A percentile compares a stretch with the other conserved stretches of the same genome.
These are phyloP conservation scores for Aspergillus fumigatiaffinis DNA, from an alignment of 2,329 filamentous ascomycete species.

Conservation along the genomic window DNA sequence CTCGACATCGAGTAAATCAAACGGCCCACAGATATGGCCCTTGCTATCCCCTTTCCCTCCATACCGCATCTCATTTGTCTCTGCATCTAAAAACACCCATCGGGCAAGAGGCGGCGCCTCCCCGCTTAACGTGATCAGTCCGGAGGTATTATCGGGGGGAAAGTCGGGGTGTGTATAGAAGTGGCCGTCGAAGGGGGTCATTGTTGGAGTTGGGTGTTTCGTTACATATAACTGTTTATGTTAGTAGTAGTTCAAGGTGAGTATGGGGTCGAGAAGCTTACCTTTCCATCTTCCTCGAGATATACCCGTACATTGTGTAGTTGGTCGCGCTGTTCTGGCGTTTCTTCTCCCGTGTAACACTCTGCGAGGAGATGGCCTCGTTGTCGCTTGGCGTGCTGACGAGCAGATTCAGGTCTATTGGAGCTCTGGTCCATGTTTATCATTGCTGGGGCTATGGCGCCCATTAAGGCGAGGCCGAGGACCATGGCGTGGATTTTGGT, in stretches of 20 bases:
- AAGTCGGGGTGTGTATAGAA: slow-evolving; percentile 1
- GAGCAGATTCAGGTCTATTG: background rate
- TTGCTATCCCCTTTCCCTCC: background rate
- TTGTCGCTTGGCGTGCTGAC: background rate
- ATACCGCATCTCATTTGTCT: background rate
- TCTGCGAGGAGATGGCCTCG: background rate
- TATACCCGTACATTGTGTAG: background rate
- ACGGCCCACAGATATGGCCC: slow-evolving; percentile 1
- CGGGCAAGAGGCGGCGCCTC: background rate
- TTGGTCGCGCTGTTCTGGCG: background rate
- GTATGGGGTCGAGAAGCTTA: background rate
- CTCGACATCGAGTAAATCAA: background rate
- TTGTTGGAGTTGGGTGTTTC: background rate
- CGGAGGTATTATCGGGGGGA: background rate
- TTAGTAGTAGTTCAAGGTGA: background rate
- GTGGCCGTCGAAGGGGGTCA: slow-evolving; percentile 1
- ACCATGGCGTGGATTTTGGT: background rate
- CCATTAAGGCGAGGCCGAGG: background rate
- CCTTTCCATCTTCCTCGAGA: background rate
- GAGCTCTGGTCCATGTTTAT: background rate
- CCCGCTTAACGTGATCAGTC: background rate
- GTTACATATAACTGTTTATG: background rate
- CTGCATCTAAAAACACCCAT: slow-evolving; percentile 1
- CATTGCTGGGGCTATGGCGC: background rate
- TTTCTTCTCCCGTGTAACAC: too few relatives aligned